Evolutionary conservation across 306 rosid species (phyloP).

Genomic region (Dryas octopetala): DNA sequence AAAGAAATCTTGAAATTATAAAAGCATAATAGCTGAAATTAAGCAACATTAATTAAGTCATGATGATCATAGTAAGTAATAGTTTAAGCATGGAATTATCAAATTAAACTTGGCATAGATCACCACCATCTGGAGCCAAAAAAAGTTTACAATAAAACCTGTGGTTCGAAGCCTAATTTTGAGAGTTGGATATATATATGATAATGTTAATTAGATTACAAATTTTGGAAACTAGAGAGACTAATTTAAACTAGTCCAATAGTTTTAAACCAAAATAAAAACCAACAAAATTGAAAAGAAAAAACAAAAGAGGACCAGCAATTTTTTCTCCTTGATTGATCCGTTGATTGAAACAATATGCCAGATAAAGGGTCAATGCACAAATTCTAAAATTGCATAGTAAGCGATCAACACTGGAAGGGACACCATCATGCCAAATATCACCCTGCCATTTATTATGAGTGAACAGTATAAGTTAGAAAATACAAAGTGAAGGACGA

Average conservation of each 20-base stretch:
- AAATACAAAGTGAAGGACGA: too few relatives aligned
- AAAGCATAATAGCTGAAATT: too few relatives aligned
- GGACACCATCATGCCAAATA: constrained; percentile 76
- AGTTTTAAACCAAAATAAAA: not conserved
- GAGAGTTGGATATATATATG: not conserved
- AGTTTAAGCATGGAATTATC: too few relatives aligned
- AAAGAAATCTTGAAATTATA: too few relatives aligned
- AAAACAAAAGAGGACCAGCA: not conserved
- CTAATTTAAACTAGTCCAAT: not conserved
- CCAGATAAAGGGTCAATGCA: constrained; percentile 9
- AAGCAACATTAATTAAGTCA: too few relatives aligned
- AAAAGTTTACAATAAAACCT: too few relatives aligned
- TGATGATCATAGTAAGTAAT: too few relatives aligned
- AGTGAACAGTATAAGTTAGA: not conserved
- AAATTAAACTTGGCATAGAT: too few relatives aligned
- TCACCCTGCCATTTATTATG: constrained; percentile 57
- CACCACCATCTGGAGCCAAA: too few relatives aligned
- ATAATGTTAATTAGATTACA: constrained; percentile 4
- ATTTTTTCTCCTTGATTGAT: not conserved
- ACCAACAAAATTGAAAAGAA: not conserved
- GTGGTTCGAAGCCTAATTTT: not conserved
- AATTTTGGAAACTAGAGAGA: not conserved
- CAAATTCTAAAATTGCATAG: constrained; percentile 62
- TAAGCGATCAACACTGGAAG: constrained; percentile 72
- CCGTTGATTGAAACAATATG: not conserved